Conservation (phyloP, 2,329 filamentous ascomycete species). For the Emmonsiellopsis sp. region DNA sequence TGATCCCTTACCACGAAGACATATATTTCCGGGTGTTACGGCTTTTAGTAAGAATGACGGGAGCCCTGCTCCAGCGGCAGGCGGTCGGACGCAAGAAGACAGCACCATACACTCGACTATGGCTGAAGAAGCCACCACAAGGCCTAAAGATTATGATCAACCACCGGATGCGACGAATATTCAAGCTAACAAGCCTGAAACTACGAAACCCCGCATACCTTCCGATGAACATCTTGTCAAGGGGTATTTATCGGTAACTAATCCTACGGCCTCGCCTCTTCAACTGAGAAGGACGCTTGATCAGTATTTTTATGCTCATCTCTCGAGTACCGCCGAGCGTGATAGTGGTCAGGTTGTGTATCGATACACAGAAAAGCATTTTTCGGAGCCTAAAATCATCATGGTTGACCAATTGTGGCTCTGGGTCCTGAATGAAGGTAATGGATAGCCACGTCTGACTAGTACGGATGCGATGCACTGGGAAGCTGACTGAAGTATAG, state of each 20-base stretch:
- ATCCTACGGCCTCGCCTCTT: not conserved
- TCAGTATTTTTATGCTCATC: conserved; percentile 56
- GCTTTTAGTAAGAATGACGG: not conserved
- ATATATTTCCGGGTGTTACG: not conserved
- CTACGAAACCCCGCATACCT: not conserved
- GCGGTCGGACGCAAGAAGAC: not conserved
- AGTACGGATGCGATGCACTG: not conserved
- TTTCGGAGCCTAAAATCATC: conserved; percentile 48
- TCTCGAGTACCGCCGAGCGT: conserved; percentile 43
- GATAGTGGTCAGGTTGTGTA: conserved; percentile 58
- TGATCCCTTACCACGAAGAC: not conserved
- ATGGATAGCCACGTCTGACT: not conserved
- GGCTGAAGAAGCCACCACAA: not conserved
- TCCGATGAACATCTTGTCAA: conserved; percentile 1
- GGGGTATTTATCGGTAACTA: not conserved
- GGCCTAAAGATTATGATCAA: not conserved
- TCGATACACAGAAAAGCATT: conserved; percentile 40
- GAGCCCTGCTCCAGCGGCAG: not conserved
- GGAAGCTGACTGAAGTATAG: conserved; percentile 14
- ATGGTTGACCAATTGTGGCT: conserved; percentile 64
- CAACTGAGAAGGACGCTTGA: conserved; percentile 43
- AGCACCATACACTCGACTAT: not conserved
- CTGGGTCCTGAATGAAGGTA: conserved; percentile 44
- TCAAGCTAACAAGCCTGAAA: not conserved
- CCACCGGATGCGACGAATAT: not conserved